phyloP scores from a whole-genome alignment of 116 monocot genomes.

The Papilionanthe hybrid region DNA sequence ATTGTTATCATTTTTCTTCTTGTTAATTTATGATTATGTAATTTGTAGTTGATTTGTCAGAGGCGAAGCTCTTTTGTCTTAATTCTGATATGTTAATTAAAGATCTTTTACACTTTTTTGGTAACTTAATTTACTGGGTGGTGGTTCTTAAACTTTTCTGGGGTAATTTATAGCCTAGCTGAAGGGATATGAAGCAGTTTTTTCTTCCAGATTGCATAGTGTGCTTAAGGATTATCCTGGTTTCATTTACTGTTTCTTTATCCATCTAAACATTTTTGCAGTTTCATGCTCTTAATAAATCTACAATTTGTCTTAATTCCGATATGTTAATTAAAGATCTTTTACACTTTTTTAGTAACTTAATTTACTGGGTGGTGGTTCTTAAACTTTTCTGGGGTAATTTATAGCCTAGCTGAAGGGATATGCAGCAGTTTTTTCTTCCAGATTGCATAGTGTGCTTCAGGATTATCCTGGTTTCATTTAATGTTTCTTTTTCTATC shows the following conservation, averaged over 20 bases:
- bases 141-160: too few relatives aligned
- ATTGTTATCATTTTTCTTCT: slow-evolving; percentile 10
- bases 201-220: too few relatives aligned
- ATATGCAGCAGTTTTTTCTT: too few relatives aligned
- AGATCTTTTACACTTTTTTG: neutral
- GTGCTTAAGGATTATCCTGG: neutral
- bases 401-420: too few relatives aligned
- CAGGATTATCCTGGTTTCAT: neutral
- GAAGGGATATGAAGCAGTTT: too few relatives aligned
- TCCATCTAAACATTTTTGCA: neutral
- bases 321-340: too few relatives aligned
- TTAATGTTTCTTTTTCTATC: neutral
- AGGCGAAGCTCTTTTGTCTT: neutral
- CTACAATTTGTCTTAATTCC: neutral
- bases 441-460: too few relatives aligned
- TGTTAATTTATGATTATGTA: slow-evolving; percentile 1
- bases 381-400: too few relatives aligned
- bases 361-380: neutral
- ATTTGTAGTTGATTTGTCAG: neutral
- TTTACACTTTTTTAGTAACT: too few relatives aligned
- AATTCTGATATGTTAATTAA: neutral
- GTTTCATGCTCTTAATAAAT: neutral
- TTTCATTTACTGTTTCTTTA: neutral
- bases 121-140: neutral
- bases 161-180: too few relatives aligned